phyloP scores from a whole-genome alignment of 148 eudicot species.

The Dysphania ambrosioides region DNA sequence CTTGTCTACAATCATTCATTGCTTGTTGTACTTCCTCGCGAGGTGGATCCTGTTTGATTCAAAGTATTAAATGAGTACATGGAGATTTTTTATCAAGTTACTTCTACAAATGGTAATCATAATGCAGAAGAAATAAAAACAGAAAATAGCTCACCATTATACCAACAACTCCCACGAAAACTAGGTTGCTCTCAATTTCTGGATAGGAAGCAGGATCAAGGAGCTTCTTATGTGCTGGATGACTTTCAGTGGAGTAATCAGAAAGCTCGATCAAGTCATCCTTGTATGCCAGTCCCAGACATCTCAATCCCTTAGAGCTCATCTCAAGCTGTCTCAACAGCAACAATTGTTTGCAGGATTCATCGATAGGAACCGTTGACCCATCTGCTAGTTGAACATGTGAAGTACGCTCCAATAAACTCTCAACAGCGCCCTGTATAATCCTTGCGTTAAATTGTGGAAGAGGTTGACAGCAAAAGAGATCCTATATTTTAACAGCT shows the following conservation, averaged over 20 bases:
- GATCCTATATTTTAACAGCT: constrained; percentile 2
- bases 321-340: constrained; percentile 52
- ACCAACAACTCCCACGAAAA: constrained; percentile 78
- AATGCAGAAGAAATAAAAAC: neutral
- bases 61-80: neutral
- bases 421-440: constrained; percentile 90
- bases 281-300: constrained; percentile 76
- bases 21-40: constrained; percentile 77
- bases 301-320: constrained; percentile 85
- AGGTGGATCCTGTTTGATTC: constrained; percentile 62
- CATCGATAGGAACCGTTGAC: constrained; percentile 57
- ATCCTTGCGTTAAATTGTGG: constrained; percentile 3
- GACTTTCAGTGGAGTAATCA: constrained; percentile 47
- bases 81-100: neutral
- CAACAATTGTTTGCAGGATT: constrained; percentile 55
- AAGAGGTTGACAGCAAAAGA: neutral
- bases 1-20: constrained; percentile 70
- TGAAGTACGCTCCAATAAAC: constrained; percentile 66
- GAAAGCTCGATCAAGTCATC: constrained; percentile 74
- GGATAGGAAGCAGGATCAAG: constrained; percentile 68
- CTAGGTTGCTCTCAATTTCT: constrained; percentile 60
- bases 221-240: constrained; percentile 74
- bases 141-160: constrained; percentile 90
- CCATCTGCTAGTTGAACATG: constrained; percentile 85
- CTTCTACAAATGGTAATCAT: neutral